Conservation (phyloP, 192 early-diverging fungal species). For the Podila horticola region DNA sequence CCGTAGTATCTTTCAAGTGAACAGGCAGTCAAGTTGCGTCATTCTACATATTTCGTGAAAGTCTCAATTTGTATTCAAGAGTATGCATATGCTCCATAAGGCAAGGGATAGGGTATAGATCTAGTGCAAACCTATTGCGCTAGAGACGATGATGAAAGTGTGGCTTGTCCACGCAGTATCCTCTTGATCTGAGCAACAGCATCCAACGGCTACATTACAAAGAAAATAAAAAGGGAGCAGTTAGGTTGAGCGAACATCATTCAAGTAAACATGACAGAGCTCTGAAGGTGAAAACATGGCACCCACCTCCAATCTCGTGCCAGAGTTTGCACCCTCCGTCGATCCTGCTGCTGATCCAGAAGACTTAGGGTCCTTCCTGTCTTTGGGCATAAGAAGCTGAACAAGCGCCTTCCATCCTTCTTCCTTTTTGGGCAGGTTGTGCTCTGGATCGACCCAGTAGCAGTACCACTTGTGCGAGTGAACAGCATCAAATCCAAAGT, state of each 20-base stretch:
- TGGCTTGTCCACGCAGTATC: conserved; percentile 18
- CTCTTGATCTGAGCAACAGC: conserved; percentile 19
- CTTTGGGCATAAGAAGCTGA: conserved; percentile 2
- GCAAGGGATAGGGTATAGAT: too few species aligned
- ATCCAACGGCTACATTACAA: conserved; percentile 10
- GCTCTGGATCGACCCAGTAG: conserved; percentile 39
- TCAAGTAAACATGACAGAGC: too few species aligned
- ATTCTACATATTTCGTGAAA: too few species aligned
- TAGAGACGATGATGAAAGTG: neutral
- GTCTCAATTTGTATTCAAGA: too few species aligned
- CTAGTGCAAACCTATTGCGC: neutral
- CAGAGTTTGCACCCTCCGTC: neutral
- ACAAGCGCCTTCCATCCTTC: conserved; percentile 32
- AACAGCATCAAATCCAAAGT: conserved; percentile 16
- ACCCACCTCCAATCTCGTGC: neutral
- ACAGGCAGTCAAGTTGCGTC: too few species aligned
- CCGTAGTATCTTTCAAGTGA: too few species aligned
- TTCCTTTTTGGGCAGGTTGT: neutral
- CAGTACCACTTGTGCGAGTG: conserved; percentile 49
- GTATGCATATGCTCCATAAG: too few species aligned
- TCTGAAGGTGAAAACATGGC: neutral
- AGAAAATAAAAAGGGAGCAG: neutral
- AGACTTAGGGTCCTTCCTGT: neutral
- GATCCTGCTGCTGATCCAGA: neutral
- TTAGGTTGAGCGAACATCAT: neutral